Evolutionary conservation across 2,329 filamentous ascomycete species (phyloP).

Genomic region (Beauveria rudraprayagi): DNA sequence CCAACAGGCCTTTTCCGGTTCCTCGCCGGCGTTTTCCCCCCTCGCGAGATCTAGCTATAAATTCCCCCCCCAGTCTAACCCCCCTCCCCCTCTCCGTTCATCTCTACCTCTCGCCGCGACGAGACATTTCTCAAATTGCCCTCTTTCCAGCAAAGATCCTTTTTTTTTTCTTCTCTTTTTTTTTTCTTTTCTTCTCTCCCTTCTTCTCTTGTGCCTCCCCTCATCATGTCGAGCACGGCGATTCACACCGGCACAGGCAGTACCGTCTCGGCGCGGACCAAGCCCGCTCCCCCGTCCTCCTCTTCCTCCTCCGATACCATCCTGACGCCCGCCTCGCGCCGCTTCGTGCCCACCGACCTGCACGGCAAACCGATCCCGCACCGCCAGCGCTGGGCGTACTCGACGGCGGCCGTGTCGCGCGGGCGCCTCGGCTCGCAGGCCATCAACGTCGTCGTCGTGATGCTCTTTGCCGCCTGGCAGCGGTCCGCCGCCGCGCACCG

Average conservation of each 20-base stretch:
- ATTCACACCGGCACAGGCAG: background rate
- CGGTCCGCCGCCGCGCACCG: slow-evolving; percentile 5
- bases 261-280: background rate
- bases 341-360: slow-evolving; percentile 14
- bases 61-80: background rate
- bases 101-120: too few relatives aligned
- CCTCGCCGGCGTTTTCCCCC: background rate
- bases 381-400: slow-evolving; percentile 12
- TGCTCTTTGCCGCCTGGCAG: slow-evolving; percentile 12
- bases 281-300: background rate
- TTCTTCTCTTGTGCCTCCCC: too few relatives aligned
- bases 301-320: background rate
- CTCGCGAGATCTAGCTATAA: background rate
- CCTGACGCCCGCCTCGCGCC: slow-evolving; percentile 1
- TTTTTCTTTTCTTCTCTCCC: too few relatives aligned
- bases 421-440: slow-evolving; percentile 2
- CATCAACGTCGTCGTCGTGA: background rate
- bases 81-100: too few relatives aligned
- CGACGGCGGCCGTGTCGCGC: slow-evolving; percentile 5
- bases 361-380: slow-evolving; percentile 13
- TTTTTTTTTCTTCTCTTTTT: too few relatives aligned
- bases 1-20: background rate
- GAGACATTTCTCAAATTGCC: too few relatives aligned
- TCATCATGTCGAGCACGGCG: slow-evolving; percentile 3
- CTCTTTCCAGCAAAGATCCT: too few relatives aligned